Evolutionary conservation across 2,329 filamentous ascomycete species (phyloP), one percentile per base, ranked within the genome.

Genomic region (Neurospora crassa): DNA sequence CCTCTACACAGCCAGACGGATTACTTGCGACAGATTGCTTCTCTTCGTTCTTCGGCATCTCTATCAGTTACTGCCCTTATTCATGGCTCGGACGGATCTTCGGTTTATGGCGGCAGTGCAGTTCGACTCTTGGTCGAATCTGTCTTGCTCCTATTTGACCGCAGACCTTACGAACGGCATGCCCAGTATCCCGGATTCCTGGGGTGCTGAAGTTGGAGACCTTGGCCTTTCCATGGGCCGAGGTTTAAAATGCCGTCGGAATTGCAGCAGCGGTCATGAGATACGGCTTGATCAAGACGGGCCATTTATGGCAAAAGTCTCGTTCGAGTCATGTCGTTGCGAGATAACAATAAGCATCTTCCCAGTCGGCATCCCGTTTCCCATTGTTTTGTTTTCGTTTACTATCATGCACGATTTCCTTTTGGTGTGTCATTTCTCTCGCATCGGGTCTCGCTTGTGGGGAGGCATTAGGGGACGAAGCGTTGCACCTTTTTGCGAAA

Each of bases 391-490:
- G 67, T 69, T 77, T 77, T 75, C 72, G 71, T 75, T 74, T 69
- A 75, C 71, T 77, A 68, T 72, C 75, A 73, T 77, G 70, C 74
- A 75, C 70, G 69, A 71, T 77, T 78, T 74, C 69, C 43, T 68
- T 74, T 72, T 68, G 70, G 71, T 69, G 69, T 70, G 68, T 53
- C 70, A 71, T 71, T 72, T 73, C 75, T 76, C 73, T 73, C 72
- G 73, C 74, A 76, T 75, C 78, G 77, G 77, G 75, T 77, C 77
- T 78, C 79, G 78, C 79, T 81, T 79, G 78, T 79, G 79, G 79
- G 79, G 78, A 80, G 77, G 80, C 78, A 76, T 77, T 74, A 73
- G 77, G 79, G 78, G 78, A 78, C 71, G 77, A 77, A 74, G 77
- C 71, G 78, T 71, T 74, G 72, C 69, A 67, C 70, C 67, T 34